These are phyloP conservation scores for Penicillium sp. DNA, from an alignment of 2,329 filamentous ascomycete genomes.

Conservation along the genomic window DNA sequence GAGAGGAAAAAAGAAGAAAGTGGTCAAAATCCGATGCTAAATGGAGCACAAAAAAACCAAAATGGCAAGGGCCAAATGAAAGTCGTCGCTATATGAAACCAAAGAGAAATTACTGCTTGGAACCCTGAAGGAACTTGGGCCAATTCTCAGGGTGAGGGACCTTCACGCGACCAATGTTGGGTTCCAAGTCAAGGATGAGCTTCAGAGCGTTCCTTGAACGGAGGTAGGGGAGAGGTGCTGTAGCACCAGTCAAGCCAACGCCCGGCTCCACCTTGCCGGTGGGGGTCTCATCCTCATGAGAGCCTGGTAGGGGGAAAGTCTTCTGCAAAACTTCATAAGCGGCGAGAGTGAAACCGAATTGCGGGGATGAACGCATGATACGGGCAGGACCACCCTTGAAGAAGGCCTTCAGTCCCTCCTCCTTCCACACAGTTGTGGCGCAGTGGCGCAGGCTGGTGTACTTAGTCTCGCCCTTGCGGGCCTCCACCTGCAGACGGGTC, in stretches of 20 bases:
- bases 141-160: constrained; percentile 49
- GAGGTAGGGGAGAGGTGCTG: constrained; percentile 64
- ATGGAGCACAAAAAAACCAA: constrained; percentile 13
- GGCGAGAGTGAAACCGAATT: constrained; percentile 96
- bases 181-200: constrained; percentile 90
- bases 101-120: constrained; percentile 30
- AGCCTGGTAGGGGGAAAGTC: constrained; percentile 73
- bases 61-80: constrained; percentile 5
- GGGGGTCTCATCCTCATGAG: constrained; percentile 53
- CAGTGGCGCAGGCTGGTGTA: constrained; percentile 88
- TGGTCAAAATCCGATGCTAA: constrained; percentile 22
- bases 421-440: constrained; percentile 76
- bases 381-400: constrained; percentile 98
- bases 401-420: constrained; percentile 94
- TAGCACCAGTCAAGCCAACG: constrained; percentile 64
- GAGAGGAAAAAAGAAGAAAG: constrained; percentile 6
- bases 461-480: constrained; percentile 85
- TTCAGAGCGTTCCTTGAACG: constrained; percentile 88
- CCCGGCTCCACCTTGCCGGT: constrained; percentile 64
- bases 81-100: constrained; percentile 29
- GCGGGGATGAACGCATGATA: constrained; percentile 90
- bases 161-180: constrained; percentile 81
- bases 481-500: constrained; percentile 95
- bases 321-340: constrained; percentile 91
- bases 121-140: constrained; percentile 36